A percentile compares a stretch with the other conserved stretches of the same genome.
These are phyloP conservation scores for Gnomoniopsis smithogilvyi DNA, from an alignment of 2,329 filamentous ascomycete genomes.

Conservation along the genomic window DNA sequence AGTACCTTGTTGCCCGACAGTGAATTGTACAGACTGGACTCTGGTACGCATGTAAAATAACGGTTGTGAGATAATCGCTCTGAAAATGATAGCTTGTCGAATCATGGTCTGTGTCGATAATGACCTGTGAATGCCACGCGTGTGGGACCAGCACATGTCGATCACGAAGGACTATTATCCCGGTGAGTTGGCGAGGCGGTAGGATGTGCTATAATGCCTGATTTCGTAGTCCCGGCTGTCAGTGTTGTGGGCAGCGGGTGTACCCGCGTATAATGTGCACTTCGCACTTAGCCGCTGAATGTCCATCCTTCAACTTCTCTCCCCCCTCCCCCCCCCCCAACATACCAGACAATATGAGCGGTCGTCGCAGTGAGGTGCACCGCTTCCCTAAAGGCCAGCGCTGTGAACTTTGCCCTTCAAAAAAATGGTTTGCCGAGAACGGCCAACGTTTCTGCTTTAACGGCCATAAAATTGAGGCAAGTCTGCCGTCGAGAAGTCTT, in stretches of 20 bases:
- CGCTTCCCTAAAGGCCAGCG: constrained; percentile 51
- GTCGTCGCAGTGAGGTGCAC: constrained; percentile 38
- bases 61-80: too few species aligned
- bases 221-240: too few species aligned
- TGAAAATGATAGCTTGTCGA: too few species aligned
- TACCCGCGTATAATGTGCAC: constrained; percentile 1
- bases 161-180: too few species aligned
- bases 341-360: constrained; percentile 33
- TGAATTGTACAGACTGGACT: too few species aligned
- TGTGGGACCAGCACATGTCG: too few species aligned
- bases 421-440: constrained; percentile 69
- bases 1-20: too few species aligned
- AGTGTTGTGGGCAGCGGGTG: background rate
- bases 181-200: too few species aligned
- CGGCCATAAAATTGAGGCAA: constrained; percentile 75
- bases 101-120: too few species aligned
- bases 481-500: constrained; percentile 7
- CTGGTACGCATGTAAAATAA: too few species aligned
- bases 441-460: constrained; percentile 76
- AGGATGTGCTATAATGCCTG: too few species aligned
- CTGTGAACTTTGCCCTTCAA: constrained; percentile 66
- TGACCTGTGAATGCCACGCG: too few species aligned
- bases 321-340: background rate
- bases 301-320: background rate
- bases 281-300: background rate